Evolutionary conservation across 495 filamentous ascomycete species (phyloP).

Genomic region (Hypoxylon subgilvum): DNA sequence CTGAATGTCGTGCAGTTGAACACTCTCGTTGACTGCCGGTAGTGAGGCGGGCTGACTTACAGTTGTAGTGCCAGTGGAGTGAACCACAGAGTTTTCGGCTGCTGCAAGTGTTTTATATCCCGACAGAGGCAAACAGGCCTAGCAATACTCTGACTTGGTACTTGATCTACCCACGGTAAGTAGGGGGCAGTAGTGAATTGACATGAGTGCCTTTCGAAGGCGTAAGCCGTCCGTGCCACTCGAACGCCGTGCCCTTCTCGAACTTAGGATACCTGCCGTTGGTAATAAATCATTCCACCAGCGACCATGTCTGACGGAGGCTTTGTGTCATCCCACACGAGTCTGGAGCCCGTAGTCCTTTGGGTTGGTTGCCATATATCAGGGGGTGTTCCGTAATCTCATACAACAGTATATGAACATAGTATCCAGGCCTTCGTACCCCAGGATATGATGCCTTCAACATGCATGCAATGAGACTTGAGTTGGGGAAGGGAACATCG

Average conservation of each 20-base stretch:
- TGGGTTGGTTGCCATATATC: no score
- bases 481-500: not conserved
- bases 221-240: not conserved
- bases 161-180: no score
- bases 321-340: no score
- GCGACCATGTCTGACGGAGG: no score
- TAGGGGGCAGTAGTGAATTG: no score
- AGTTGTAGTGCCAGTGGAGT: not conserved
- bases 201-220: no score
- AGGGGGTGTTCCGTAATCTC: not conserved
- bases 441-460: no score
- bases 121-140: not conserved
- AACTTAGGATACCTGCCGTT: not conserved
- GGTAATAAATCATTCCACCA: conserved; percentile 10
- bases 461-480: not conserved
- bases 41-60: not conserved
- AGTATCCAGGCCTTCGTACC: no score
- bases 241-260: not conserved
- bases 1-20: no score
- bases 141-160: not conserved
- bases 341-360: no score
- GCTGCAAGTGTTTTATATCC: not conserved
- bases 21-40: no score
- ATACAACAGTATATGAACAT: not conserved
- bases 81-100: not conserved